Evolutionary conservation across 2,329 filamentous ascomycete species (phyloP).

Genomic region (Rutstroemia sp.): DNA sequence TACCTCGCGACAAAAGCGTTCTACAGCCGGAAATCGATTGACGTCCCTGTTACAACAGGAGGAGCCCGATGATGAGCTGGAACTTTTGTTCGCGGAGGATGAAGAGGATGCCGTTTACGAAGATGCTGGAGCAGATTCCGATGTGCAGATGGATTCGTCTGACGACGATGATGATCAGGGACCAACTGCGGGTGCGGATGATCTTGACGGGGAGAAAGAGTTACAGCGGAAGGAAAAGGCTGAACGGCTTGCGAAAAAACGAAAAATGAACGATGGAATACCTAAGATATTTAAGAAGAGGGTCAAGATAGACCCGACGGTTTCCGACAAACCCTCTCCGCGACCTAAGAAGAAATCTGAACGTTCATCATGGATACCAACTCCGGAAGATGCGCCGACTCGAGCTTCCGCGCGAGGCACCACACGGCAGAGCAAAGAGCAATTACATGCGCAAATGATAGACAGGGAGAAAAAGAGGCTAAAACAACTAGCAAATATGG

Average conservation of each 20-base stretch:
- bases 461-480: conserved; percentile 64
- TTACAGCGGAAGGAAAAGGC: conserved; percentile 69
- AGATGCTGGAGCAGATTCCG: conserved; percentile 60
- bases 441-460: conserved; percentile 61
- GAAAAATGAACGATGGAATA: conserved; percentile 70
- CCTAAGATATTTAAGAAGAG: conserved; percentile 66
- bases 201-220: conserved; percentile 81
- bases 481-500: conserved; percentile 62
- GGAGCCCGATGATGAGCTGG: conserved; percentile 53
- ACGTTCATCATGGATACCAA: conserved; percentile 61
- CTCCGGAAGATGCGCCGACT: conserved; percentile 51
- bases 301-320: conserved; percentile 60
- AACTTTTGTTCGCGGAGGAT: conserved; percentile 68
- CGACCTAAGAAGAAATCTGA: conserved; percentile 62
- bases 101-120: conserved; percentile 60
- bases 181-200: conserved; percentile 45
- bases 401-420: conserved; percentile 55
- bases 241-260: conserved; percentile 65
- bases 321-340: conserved; percentile 31
- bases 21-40: conserved; percentile 80
- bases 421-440: conserved; percentile 52
- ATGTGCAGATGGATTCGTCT: conserved; percentile 80
- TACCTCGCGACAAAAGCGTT: conserved; percentile 65
- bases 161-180: conserved; percentile 76
- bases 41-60: conserved; percentile 69